Base-by-base conservation (phyloP, 1,284 basidiomycete genomes). In the Ganoderma lucidum region DNA sequence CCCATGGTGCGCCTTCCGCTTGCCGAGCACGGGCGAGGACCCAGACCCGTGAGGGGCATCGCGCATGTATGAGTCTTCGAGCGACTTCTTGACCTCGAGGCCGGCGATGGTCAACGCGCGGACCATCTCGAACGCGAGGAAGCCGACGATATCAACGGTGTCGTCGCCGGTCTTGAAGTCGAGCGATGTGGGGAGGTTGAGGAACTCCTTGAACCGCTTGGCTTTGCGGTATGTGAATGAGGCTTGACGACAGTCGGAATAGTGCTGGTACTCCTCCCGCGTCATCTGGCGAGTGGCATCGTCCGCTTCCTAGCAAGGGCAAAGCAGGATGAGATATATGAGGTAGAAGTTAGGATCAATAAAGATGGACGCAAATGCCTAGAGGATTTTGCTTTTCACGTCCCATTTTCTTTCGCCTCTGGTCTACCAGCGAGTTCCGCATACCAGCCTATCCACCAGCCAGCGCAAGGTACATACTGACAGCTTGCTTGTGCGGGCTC, bases 221-320 rank as follows among this genome's bases (percentile, higher is more conserved):
- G 91, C 96, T 89, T 98, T 98, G 62, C 96, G 91, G 80, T 97
- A 98, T 0, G 97, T 98, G 81, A 99, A 99, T 12, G 95, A 96
- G 0, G 97, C 97, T 81, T 98, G 96, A 65, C 97, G 89, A 83
- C 97, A 98, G 78, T 98, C 96, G 2, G 96, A 96, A 79, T 99
- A 99, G 78, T 98, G 96, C 71, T 97, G 94, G 79, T 99, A 99
- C 77, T 99, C 96, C 78, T 98, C 96, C 72, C 95, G 87, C 0
- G 96, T 98, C 97, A 99, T 99, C 80, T 95, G 89, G 63, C 95
- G 88, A 0, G 97, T 99, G 6, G 96, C 94, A 75, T 98, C 95
- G 79, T 99, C 97, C 4, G 96, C 96, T 86, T 97, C 95, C 90
- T 96, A 78, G 10, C 55, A 32, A 15, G 15, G 44, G 58, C 23